phyloP scores from a whole-genome alignment of 768 basidiomycete genomes.

The Daedaleopsis sinensis region DNA sequence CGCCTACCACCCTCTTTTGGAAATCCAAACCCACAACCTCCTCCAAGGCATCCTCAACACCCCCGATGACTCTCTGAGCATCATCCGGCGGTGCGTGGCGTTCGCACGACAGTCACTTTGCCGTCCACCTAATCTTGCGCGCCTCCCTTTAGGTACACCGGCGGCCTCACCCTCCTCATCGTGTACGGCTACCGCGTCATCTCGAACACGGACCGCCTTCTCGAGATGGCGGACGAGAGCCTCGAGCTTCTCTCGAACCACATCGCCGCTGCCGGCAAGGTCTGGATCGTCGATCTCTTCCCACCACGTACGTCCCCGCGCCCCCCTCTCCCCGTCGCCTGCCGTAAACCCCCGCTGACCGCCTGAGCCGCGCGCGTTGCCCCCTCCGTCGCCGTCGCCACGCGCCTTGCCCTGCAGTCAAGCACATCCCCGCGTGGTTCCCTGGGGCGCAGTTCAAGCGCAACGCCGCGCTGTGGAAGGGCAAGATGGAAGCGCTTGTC shows the following conservation, averaged over 20 bases:
- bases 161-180: conserved; percentile 24
- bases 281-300: conserved; percentile 26
- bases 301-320: conserved; percentile 15
- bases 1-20: conserved; percentile 58
- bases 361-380: not conserved
- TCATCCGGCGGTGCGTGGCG: conserved; percentile 12
- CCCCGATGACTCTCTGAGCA: conserved; percentile 38
- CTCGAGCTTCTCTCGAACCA: conserved; percentile 24
- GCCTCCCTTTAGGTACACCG: conserved; percentile 9
- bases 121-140: not conserved
- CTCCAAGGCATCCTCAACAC: conserved; percentile 54
- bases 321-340: not conserved
- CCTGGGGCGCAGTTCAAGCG: conserved; percentile 31
- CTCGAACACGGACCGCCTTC: conserved; percentile 19
- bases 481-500: conserved; percentile 20
- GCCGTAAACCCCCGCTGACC: not conserved
- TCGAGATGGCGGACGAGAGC: conserved; percentile 22
- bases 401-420: conserved; percentile 19
- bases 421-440: conserved; percentile 32
- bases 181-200: conserved; percentile 24
- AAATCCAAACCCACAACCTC: conserved; percentile 58
- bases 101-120: not conserved
- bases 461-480: conserved; percentile 21
- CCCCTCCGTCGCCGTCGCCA: too few relatives aligned
- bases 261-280: conserved; percentile 19